Evolutionary conservation across 495 filamentous ascomycete species (phyloP), one percentile per base, ranked within the genome.

Genomic region (Trichoderma orchidacearum): DNA sequence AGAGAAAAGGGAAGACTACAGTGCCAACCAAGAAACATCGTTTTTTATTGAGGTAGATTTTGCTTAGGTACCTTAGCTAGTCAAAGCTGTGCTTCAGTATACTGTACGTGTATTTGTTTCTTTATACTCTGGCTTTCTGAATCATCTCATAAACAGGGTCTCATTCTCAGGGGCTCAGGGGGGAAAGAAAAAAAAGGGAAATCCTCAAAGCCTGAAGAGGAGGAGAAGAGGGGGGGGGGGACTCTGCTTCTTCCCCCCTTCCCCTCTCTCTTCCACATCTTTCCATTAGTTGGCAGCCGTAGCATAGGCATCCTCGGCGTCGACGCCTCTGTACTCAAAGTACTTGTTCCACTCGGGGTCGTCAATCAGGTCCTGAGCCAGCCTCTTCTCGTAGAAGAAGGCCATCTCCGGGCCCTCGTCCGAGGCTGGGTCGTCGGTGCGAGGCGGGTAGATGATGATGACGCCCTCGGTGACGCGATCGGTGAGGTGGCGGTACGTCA

Each of bases 391-490:
- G 48, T 71, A 69, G 0, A 65, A 51, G 38, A 78, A 65, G 28
- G 66, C 60, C 57, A 78, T 68, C 61, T 75, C 74, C 17, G 59
- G 65, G 1, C 75, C 75, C 51, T 78, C 71, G 53, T 75, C 68
- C 8, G 67, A 61, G 7, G 60, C 63, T 4, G 56, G 54, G 0
- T 25, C 51, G 4, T 50, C 53, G 4, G 45, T 23, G 11, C 63
- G 56, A 9, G 62, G 60, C 15, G 69, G 64, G 36, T 72, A 72
- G 18, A 69, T 50, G 12, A 68, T n/a, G 7, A 61, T 53, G 5
- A 66, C 30, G 0, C 66, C 64, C 54, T 63, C 62, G 29, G 65
- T 62, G 11, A 71, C 57, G 18, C 53, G 45, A 48, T 62, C 64
- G 31, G 63, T 66, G 3, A 64, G 58, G 35, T 65, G 63, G 30